A percentile compares a stretch with the other conserved stretches of the same genome.
phyloP scores from a whole-genome alignment of 164 flowering plant genomes.

The Piper betle region DNA sequence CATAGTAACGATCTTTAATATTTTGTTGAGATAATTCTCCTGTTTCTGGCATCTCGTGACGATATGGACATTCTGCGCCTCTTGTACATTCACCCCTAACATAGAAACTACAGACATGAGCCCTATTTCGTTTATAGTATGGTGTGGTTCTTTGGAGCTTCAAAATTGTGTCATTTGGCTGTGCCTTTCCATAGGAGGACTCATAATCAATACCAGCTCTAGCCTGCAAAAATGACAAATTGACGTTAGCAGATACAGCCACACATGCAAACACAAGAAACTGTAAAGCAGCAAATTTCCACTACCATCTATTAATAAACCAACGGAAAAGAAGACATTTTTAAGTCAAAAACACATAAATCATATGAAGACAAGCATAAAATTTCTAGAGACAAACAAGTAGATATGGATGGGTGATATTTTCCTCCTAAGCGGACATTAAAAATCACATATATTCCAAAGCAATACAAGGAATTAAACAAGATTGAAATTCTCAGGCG shows the following conservation, averaged over 20 bases:
- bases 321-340: no score
- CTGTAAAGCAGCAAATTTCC: background rate
- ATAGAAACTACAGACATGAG: constrained; percentile 92
- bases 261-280: background rate
- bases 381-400: no score
- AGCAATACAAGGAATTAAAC: no score
- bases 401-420: no score
- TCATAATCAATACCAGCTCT: constrained; percentile 87
- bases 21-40: constrained; percentile 95
- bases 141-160: constrained; percentile 92
- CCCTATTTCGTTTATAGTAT: constrained; percentile 80
- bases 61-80: constrained; percentile 93
- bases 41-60: constrained; percentile 92
- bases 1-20: constrained; percentile 93
- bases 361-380: no score
- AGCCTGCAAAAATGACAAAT: constrained; percentile 30
- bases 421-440: no score
- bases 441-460: no score
- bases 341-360: no score
- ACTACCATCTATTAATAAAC: no score
- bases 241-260: background rate
- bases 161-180: constrained; percentile 68
- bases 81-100: constrained; percentile 89
- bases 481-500: no score
- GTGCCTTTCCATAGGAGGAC: constrained; percentile 73